Evolutionary conservation across 345 rosid species (phyloP), one percentile per base, ranked within the genome.

Genomic region (Heritiera fomes): DNA sequence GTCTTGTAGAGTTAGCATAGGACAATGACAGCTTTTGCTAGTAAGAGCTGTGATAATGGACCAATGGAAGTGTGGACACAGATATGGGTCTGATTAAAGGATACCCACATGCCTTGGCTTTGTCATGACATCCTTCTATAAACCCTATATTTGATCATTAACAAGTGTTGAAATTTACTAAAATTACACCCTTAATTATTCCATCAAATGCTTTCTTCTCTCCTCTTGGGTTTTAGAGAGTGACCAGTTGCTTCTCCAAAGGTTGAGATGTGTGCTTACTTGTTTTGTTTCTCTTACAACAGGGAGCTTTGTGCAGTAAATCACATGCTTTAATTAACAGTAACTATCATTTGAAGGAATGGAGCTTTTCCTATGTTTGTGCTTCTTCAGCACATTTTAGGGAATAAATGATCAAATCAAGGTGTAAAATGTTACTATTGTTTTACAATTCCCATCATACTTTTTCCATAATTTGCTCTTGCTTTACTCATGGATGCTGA

Each of bases 21-120:
- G 73, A 76, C 72, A 78, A 66, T 53, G 75, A 78, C 78, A 67
- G 64, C 63, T 28, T 59, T 47, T 66, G 56, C 52, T 47, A 47
- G 40, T 5, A 55, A 50, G 73, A 64, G 69, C 10, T 15, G 43
- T 46, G 28, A 23, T 23, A 23, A 23, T 23, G 28, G 28, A 70
- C 8, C 17, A 20, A 38, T 46, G 75, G 53, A 41, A 38, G 50
- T 71, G 68, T 61, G 55, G 65, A 62, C 68, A 43, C 18, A 58
- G 80, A 17, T 6, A 63, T 76, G 61, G 68, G 71, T 28, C 28
- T 28, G 56, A 75, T 28, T 63, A 8, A 63, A 63, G 17, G 47
- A 3, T 30, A 49, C 43, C 43, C 69, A 46, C 43, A 32, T 63
- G 58, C 43, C 28, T 23, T 75, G 60, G 59, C 6, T 63, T 75